These are phyloP conservation scores for Coprinopsis marcescibilis DNA, from an alignment of 768 basidiomycete species.

Conservation along the genomic window DNA sequence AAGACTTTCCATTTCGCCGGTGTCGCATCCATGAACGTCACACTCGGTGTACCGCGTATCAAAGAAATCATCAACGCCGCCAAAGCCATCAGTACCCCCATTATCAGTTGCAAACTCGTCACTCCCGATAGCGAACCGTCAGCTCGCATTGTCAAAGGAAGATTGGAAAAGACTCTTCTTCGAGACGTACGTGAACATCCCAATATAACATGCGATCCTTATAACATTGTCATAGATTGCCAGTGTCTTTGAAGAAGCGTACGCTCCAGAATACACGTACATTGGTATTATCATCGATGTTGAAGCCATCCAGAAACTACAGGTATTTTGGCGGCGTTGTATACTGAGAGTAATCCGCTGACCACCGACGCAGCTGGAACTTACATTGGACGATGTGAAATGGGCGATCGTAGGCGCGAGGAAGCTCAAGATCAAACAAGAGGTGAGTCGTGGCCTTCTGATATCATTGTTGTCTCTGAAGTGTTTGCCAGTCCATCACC, in stretches of 20 bases:
- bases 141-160: slow-evolving; percentile 94
- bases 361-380: slow-evolving; percentile 92
- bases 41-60: slow-evolving; percentile 98
- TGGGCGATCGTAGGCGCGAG: slow-evolving; percentile 82
- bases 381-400: slow-evolving; percentile 89
- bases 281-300: slow-evolving; percentile 89
- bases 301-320: slow-evolving; percentile 82
- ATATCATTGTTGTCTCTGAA: neutral
- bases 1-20: slow-evolving; percentile 99
- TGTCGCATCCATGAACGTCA: slow-evolving; percentile 99
- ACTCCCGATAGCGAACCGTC: slow-evolving; percentile 84
- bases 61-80: slow-evolving; percentile 99
- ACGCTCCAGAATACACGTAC: slow-evolving; percentile 90
- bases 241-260: slow-evolving; percentile 90
- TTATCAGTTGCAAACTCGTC: slow-evolving; percentile 94
- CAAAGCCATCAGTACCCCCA: slow-evolving; percentile 95
- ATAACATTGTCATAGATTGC: slow-evolving; percentile 61
- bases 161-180: slow-evolving; percentile 90
- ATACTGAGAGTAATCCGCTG: too few species aligned
- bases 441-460: slow-evolving; percentile 35
- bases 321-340: slow-evolving; percentile 39
- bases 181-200: slow-evolving; percentile 92
- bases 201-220: neutral
- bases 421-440: slow-evolving; percentile 90
- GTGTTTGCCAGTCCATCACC: slow-evolving; percentile 54